Evolutionary conservation across 495 filamentous ascomycete genomes (phyloP), one percentile per base, ranked within the genome.

Genomic region (Podospora appendiculata): DNA sequence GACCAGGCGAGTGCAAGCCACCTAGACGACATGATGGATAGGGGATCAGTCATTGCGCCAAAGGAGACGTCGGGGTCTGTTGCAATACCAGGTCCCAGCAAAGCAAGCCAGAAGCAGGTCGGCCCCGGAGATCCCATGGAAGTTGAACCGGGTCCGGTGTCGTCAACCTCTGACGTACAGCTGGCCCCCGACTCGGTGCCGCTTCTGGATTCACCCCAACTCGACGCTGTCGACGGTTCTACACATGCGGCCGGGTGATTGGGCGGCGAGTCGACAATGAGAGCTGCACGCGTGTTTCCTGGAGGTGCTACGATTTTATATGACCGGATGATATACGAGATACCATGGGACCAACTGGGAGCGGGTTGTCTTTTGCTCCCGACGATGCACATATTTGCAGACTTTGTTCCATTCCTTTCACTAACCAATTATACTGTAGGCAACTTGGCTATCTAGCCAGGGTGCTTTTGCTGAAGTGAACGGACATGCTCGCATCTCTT

Each of bases 131-230:
- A 40, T 3, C 38, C 10, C 11, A 14, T 11, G 11, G 11, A 40
- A 3, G 3, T n/a, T 13, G 41, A 44, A 44, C 41, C 38, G 35
- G 47, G 48, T 40, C 35, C 11, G 17, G 47, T 52, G 33, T 44
- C 25, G 32, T n/a, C 45, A 35, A 47, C n/a, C 16, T 56, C 58
- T 45, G 51, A 50, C 36, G 48, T 47, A 16, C 40, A 18, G 14
- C 7, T 35, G 12, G 47, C 46, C 8, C 57, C 51, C 11, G 54
- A 56, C 18, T 48, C 32, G 53, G 48, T 56, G 32, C 53, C 56
- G 6, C 8, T 58, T n/a, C 53, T 53, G 0, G 48, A 35, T 17
- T 51, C 55, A 34, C 41, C 55, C 6, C 34, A 3, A 11, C 4
- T 32, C 14, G 41, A 12, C 13, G 25, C 12, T 36, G 25, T 19